Evolutionary conservation across 164 flowering plant genomes (phyloP).

Genomic region (Vitis cinerea): DNA sequence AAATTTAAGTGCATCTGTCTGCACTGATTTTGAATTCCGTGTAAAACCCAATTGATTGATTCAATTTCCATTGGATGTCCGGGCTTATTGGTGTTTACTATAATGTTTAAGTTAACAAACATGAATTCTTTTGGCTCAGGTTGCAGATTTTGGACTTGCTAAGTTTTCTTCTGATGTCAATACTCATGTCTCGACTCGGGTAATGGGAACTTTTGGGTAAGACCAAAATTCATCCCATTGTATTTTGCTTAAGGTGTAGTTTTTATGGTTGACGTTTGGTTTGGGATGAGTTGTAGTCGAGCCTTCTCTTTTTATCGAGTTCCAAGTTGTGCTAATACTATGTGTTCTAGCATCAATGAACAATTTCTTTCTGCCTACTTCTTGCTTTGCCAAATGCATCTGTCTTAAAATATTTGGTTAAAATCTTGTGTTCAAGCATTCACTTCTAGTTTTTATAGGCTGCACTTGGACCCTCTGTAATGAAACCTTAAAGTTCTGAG

Average conservation of each 20-base stretch:
- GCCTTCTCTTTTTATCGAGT: too few species aligned
- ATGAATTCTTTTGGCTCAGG: conserved; percentile 43
- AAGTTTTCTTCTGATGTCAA: conserved; percentile 76
- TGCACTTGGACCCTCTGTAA: neutral
- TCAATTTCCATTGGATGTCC: neutral
- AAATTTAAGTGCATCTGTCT: neutral
- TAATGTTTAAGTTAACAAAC: neutral
- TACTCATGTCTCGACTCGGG: conserved; percentile 95
- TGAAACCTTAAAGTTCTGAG: conserved; percentile 1
- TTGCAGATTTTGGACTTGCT: conserved; percentile 98
- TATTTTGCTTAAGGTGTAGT: neutral
- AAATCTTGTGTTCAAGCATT: too few species aligned
- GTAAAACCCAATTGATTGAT: neutral
- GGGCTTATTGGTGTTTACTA: neutral
- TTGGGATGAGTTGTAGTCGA: too few species aligned
- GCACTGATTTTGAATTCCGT: neutral
- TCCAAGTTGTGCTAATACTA: too few species aligned
- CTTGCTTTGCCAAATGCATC: too few species aligned
- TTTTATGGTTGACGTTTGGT: too few species aligned
- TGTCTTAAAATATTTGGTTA: too few species aligned
- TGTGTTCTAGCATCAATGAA: neutral
- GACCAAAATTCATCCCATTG: conserved; percentile 9
- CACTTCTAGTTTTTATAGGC: too few species aligned
- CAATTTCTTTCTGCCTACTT: too few species aligned
- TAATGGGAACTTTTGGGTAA: conserved; percentile 98